Evolutionary conservation across 176 grass and related monocot species (phyloP).

Genomic region (Alopecurus myosuroides): DNA sequence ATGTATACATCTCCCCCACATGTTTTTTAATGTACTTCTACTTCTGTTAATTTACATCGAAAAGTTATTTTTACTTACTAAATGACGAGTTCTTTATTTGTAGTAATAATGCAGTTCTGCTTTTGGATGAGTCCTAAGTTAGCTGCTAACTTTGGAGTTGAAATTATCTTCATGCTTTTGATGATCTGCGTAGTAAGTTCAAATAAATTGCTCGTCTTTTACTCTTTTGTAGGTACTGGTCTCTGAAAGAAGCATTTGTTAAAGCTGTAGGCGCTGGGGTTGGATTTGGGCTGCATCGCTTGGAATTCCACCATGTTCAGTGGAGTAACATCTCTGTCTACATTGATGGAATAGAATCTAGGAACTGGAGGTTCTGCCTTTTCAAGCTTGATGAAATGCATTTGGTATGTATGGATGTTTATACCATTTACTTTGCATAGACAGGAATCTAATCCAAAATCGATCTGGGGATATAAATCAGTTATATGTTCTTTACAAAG

Average conservation of each 20-base stretch:
- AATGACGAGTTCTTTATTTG: not conserved
- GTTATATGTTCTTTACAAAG: not conserved
- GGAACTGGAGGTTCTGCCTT: slow-evolving; percentile 46
- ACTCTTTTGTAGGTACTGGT: slow-evolving; percentile 62
- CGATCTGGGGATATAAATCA: not conserved
- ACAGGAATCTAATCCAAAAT: not conserved
- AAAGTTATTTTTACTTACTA: not conserved
- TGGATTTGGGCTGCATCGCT: slow-evolving; percentile 59
- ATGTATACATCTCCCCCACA: not conserved
- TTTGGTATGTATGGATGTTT: slow-evolving; percentile 20
- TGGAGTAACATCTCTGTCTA: slow-evolving; percentile 52
- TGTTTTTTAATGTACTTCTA: not conserved
- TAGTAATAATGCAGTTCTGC: not conserved
- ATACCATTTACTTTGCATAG: not conserved
- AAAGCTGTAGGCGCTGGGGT: slow-evolving; percentile 77
- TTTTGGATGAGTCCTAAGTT: not conserved
- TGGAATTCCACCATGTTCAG: slow-evolving; percentile 65
- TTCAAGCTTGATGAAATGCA: slow-evolving; percentile 38
- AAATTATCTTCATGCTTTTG: not conserved
- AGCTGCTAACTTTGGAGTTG: not conserved
- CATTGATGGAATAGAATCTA: slow-evolving; percentile 58
- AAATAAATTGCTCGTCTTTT: not conserved
- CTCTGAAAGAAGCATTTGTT: slow-evolving; percentile 83
- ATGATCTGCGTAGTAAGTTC: not conserved
- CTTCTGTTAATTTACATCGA: not conserved